phyloP scores from a whole-genome alignment of 1,284 basidiomycete species.

The Trichosporon ovoides region DNA sequence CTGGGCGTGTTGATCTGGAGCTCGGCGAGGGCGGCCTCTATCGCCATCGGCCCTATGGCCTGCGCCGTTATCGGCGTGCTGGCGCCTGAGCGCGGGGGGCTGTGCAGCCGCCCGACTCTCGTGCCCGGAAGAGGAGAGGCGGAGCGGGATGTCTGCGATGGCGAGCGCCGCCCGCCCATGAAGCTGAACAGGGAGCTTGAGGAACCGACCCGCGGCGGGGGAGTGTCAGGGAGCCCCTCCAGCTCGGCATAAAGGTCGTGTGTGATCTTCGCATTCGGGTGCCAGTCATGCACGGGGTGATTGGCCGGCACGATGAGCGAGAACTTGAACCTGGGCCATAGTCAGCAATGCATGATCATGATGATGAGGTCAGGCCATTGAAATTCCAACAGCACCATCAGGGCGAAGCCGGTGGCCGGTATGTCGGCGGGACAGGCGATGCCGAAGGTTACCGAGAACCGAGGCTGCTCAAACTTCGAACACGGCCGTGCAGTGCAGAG shows the following conservation, averaged over 20 bases:
- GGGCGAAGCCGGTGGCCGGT: no score
- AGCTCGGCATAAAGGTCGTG: conserved; percentile 29
- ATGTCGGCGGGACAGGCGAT: no score
- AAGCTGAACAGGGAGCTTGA: conserved; percentile 17
- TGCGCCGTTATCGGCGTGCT: conserved; percentile 7
- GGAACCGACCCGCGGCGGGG: background rate
- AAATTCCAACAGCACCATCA: no score
- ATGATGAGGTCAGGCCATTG: no score
- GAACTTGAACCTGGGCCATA: conserved; percentile 10
- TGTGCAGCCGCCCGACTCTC: background rate
- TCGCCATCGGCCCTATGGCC: background rate
- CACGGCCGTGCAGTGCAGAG: background rate
- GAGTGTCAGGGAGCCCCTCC: conserved; percentile 21
- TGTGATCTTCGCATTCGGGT: conserved; percentile 25
- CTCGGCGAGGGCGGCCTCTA: background rate
- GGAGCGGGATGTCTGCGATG: background rate
- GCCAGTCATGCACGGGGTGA: conserved; percentile 31
- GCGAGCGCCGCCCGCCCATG: background rate
- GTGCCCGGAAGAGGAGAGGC: background rate
- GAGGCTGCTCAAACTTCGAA: background rate
- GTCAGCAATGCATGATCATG: background rate
- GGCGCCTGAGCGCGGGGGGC: background rate
- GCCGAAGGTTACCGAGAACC: no score
- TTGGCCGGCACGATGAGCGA: conserved; percentile 27
- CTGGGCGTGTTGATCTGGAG: background rate